Evolutionary conservation across 257 asterid species (phyloP).

Genomic region (Echites panduratus): DNA sequence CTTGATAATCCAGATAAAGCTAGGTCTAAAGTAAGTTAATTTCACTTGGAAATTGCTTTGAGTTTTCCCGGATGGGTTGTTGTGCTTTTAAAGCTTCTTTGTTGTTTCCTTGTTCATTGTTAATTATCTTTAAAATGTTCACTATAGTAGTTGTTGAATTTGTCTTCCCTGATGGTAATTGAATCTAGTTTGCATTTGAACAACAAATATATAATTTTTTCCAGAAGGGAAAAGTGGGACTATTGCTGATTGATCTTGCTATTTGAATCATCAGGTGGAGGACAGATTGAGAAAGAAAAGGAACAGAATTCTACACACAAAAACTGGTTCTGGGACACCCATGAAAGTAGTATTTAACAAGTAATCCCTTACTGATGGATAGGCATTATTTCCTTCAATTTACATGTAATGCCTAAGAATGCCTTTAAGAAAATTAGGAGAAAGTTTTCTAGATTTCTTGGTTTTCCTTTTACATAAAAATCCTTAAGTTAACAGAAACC

Average conservation of each 20-base stretch:
- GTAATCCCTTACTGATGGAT: constrained; percentile 33
- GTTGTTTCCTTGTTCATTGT: background rate
- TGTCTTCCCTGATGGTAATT: background rate
- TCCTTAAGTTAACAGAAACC: background rate
- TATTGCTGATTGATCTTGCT: constrained; percentile 3
- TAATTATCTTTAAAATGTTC: background rate
- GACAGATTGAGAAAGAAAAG: constrained; percentile 89
- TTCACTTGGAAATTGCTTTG: background rate
- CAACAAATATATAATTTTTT: no score
- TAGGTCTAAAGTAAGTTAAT: constrained; percentile 54
- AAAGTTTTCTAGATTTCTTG: background rate
- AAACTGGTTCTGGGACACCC: constrained; percentile 72
- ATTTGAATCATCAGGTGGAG: constrained; percentile 59
- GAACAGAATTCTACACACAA: constrained; percentile 69
- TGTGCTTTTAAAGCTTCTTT: background rate
- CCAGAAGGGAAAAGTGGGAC: background rate
- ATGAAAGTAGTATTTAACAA: constrained; percentile 66
- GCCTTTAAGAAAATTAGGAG: background rate
- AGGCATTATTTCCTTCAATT: background rate
- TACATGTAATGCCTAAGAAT: background rate
- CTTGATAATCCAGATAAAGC: constrained; percentile 84
- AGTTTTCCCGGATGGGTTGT: background rate
- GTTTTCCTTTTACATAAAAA: background rate
- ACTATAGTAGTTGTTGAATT: background rate
- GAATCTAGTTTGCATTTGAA: background rate